Evolutionary conservation across 2,329 filamentous ascomycete species (phyloP), one percentile per base, ranked within the genome.

Genomic region (Exophiala sp.): DNA sequence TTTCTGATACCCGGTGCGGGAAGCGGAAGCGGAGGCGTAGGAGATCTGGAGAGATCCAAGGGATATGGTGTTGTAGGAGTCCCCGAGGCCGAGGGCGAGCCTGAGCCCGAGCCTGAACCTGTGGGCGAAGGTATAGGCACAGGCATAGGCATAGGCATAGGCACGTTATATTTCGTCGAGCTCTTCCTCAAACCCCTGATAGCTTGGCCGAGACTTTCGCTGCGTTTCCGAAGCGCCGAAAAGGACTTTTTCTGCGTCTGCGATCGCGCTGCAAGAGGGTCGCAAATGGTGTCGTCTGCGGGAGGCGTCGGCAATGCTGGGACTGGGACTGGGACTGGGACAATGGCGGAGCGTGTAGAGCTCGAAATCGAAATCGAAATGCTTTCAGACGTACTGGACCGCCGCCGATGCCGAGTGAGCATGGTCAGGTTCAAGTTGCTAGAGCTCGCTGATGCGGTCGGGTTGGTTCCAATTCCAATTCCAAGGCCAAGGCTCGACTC

Each of bases 201-300:
- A 7, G 57, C 58, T 43, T 60, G 56, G n/a, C 57, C 55, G 13
- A 60, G 48, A 37, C 58, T 60, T 34, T 57, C 57, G 34, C 58
- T 59, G 27, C 58, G 41, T 46, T 55, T 44, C 19, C 58, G 50
- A 7, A 60, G 32, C 7, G 45, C 37, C 3, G 50, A 50, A 38
- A 60, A 58, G 7, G 55, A 58, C 34, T 58, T 58, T 43, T 59
- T 60, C 35, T 14, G 32, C 23, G 18, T 30, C 7, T 19, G 34
- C 42, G 2, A 21, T 42, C n/a, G n/a, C n/a, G 5, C 29, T 14
- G 30, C 22, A 2, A 45, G 21, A 2, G 47, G 34, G 32, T 54
- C 48, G 9, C 35, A 32, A 21, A 40, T 14, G 13, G 22, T 23
- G 13, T 51, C 45, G n/a, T 54, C 46, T 13, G 48, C 48, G 3